A percentile compares a stretch with the other conserved stretches of the same genome.
Conservation (phyloP, 441 rosid genomes). For the Capsella rubella region DNA sequence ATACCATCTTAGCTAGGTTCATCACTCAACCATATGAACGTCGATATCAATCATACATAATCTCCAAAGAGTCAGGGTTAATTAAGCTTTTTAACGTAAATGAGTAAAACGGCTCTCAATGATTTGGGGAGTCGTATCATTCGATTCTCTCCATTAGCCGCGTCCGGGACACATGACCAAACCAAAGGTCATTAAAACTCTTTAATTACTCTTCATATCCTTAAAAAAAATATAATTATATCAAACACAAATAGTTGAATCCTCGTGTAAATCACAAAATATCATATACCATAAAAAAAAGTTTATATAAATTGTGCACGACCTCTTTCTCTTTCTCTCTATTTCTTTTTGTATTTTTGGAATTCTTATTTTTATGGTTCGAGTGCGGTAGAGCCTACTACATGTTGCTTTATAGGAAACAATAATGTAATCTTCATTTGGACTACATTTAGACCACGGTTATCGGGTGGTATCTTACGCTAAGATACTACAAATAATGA, state of each 20-base stretch:
- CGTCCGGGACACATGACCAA: constrained; percentile 25
- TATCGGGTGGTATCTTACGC: too few species aligned
- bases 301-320: too few species aligned
- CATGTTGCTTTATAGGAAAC: neutral
- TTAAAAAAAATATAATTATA: neutral
- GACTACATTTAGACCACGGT: too few species aligned
- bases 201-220: constrained; percentile 19
- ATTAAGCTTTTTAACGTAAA: neutral
- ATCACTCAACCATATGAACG: neutral
- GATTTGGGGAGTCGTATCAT: constrained; percentile 33
- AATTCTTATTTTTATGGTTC: too few species aligned
- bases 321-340: too few species aligned
- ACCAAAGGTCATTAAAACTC: constrained; percentile 23
- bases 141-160: constrained; percentile 26
- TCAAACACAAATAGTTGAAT: constrained; percentile 18
- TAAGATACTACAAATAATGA: too few species aligned
- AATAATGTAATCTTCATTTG: neutral
- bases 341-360: too few species aligned
- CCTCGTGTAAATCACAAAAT: constrained; percentile 35
- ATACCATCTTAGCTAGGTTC: too few species aligned
- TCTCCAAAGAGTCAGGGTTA: constrained; percentile 20
- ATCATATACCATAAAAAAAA: neutral
- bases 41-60: neutral
- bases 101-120: constrained; percentile 34
- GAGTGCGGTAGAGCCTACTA: too few species aligned